Base-by-base conservation (phyloP, 441 rosid species). In the Kokia cookei region DNA sequence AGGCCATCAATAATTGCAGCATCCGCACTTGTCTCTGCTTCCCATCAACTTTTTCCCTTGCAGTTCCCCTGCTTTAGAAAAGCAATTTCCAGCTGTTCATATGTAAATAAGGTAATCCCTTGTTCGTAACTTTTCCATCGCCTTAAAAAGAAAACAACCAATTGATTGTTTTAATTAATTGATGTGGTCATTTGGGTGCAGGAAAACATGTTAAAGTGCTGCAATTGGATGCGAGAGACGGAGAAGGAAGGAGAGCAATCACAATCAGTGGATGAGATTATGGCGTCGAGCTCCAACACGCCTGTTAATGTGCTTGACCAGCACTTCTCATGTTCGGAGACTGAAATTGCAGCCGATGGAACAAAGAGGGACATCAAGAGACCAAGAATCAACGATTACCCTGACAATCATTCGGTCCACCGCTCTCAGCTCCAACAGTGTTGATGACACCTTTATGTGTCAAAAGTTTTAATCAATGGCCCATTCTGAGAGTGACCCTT, bases 1-100 rank as follows among this genome's bases (percentile, higher is more conserved):
- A 93, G 86, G 86, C 92, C 97, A 77, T 93, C 97, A 5, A 73
- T 89, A 12, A 70, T 84, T 15, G 89, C 92, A 32, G 96, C 90
- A 13, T 87, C 97, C 4, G 83, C 96, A 5, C 87, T 93, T 82
- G 91, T 93, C 76, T 71, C 71, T 48, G 90, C 88, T 60, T 84
- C 89, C 67, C 87, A 78, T n/a, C 87, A 87, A 75, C 84, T 86
- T 1, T 84, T 86, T 67, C 94, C 94, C 40, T 32, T 71, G 75
- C 90, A 82, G 45, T 82, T 85, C 73, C 70, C 60, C 19, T 76
- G 76, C 76, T 84, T 86, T 73, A 82, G 76, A 81, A 75, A 85
- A 71, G 79, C 79, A 45, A 78, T 88, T 69, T 58, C 73, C 47
- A 78, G 73, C 62, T 89, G 88, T 83, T 76, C 89, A 57, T 80